A percentile compares a stretch with the other conserved stretches of the same genome.
These are phyloP conservation scores for Dactylellina drechsleri DNA, from an alignment of 2,329 filamentous ascomycete species.

Conservation along the genomic window DNA sequence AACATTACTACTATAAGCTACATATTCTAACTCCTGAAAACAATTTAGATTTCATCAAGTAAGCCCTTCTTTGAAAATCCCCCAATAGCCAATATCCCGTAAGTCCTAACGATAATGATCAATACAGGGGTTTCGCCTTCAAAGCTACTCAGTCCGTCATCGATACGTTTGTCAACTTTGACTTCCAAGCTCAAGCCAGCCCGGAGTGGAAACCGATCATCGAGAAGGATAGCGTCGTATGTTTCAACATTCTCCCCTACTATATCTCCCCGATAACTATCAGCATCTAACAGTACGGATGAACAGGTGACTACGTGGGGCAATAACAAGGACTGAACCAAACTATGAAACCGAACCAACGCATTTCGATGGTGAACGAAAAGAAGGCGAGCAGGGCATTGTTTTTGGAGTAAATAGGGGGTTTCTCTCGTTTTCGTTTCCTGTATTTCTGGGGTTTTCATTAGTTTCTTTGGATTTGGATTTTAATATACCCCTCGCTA, in stretches of 20 bases:
- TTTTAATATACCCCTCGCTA: too few species aligned
- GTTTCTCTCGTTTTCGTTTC: too few species aligned
- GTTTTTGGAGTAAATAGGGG: background rate
- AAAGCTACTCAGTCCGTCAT: constrained; percentile 23
- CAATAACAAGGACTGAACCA: background rate
- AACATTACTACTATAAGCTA: too few species aligned
- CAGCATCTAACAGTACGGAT: background rate
- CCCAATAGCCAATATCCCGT: background rate
- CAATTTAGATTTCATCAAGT: constrained; percentile 33
- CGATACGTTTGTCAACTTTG: constrained; percentile 11
- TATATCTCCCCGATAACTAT: too few species aligned
- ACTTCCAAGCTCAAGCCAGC: constrained; percentile 5
- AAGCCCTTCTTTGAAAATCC: background rate
- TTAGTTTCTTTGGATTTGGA: too few species aligned
- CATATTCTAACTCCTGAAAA: too few species aligned
- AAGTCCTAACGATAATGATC: too few species aligned
- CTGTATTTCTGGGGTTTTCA: too few species aligned
- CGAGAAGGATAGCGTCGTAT: constrained; percentile 35
- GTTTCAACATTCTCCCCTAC: background rate
- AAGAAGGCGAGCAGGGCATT: background rate
- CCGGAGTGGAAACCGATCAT: constrained; percentile 32
- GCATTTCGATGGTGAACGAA: background rate
- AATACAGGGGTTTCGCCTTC: constrained; percentile 22
- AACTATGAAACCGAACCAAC: background rate
- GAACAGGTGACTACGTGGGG: background rate